Percentiles rank a stretch among this genome's conserved stretches.
Conservation (phyloP, 2,329 filamentous ascomycete species). For the Fusarium pilosicola region DNA sequence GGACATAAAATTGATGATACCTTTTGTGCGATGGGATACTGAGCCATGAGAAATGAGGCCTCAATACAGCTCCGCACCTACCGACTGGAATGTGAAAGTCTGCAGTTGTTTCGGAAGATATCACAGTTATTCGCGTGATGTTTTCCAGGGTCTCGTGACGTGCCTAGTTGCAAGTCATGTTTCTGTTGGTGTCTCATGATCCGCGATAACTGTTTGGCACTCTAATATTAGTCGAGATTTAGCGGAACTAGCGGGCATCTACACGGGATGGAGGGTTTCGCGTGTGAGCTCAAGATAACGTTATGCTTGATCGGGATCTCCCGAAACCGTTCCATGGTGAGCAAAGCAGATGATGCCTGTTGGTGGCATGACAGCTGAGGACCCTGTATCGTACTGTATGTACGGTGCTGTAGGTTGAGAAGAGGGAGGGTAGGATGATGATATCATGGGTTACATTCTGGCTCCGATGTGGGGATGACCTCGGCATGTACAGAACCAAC, state of each 20-base stretch:
- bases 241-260: slow-evolving; percentile 10
- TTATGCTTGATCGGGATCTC: slow-evolving; percentile 30
- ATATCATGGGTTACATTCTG: slow-evolving; percentile 40
- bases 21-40: neutral
- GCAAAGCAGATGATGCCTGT: slow-evolving; percentile 35
- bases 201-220: neutral
- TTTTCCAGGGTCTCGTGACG: slow-evolving; percentile 22
- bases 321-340: slow-evolving; percentile 20
- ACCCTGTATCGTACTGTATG: neutral
- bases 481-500: slow-evolving; percentile 4
- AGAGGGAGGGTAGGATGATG: slow-evolving; percentile 40
- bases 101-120: slow-evolving; percentile 18
- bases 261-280: neutral
- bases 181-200: slow-evolving; percentile 21
- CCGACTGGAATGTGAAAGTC: slow-evolving; percentile 10
- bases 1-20: neutral
- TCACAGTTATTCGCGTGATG: slow-evolving; percentile 19
- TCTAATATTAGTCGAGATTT: neutral
- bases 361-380: slow-evolving; percentile 38
- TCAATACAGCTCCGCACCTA: neutral
- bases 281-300: slow-evolving; percentile 1
- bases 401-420: neutral
- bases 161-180: slow-evolving; percentile 20
- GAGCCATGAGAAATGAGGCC: slow-evolving; percentile 5
- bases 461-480: slow-evolving; percentile 25